A percentile compares a stretch with the other conserved stretches of the same genome.
Conservation (phyloP, 495 filamentous ascomycete genomes). For the Trichoderma orchidacearum region DNA sequence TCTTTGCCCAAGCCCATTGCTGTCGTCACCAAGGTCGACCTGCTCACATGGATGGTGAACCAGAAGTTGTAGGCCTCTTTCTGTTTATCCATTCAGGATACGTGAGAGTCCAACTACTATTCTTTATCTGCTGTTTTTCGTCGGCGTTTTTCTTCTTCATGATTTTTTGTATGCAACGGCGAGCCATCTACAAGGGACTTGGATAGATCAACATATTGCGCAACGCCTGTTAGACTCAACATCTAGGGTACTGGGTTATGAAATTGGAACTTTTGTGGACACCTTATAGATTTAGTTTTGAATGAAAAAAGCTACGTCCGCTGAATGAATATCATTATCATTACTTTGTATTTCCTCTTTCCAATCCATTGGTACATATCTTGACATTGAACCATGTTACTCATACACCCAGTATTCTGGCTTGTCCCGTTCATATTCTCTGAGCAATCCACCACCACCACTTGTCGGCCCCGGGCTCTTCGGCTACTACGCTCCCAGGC, state of each 20-base stretch:
- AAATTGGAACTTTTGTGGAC: too few relatives aligned
- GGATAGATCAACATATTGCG: conserved; percentile 2
- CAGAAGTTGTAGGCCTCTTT: conserved; percentile 31
- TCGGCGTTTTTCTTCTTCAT: conserved; percentile 2
- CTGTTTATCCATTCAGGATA: too few relatives aligned
- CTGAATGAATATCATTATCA: neutral
- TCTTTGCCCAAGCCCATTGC: conserved; percentile 63
- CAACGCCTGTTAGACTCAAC: conserved; percentile 3
- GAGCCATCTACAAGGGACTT: conserved; percentile 4
- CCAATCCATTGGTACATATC: too few relatives aligned
- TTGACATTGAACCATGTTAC: neutral
- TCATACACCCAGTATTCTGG: neutral
- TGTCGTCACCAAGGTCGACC: conserved; percentile 91
- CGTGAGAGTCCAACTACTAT: neutral
- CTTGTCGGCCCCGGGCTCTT: conserved; percentile 52
- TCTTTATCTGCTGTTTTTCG: neutral
- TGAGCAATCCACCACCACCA: conserved; percentile 80
- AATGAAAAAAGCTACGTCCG: too few relatives aligned
- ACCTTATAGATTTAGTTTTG: neutral
- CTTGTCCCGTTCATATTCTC: conserved; percentile 12
- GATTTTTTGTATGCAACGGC: neutral
- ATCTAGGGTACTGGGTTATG: neutral
- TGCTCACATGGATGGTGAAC: conserved; percentile 85
- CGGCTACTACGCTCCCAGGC: conserved; percentile 61
- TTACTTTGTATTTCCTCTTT: neutral